Evolutionary conservation across 108 stramenopile genomes (phyloP), one percentile per base, ranked within the genome.

Genomic region (Cylindrotheca fusiformis): DNA sequence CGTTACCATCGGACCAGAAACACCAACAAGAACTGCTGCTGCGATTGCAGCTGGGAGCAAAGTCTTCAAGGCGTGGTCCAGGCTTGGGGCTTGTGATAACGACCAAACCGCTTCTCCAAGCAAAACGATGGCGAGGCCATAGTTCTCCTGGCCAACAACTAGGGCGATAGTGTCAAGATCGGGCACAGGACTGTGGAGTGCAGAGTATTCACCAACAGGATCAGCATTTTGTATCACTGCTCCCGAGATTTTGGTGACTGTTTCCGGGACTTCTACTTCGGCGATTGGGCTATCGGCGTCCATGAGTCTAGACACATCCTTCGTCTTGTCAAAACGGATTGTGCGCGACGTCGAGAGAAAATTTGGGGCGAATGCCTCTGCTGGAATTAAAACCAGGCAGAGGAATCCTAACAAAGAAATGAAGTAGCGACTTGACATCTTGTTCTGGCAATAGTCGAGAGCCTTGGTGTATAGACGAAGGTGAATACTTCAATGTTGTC

Each of bases 61-160:
- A 1, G 88, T 78, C 59, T 84, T 89, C 21, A 69, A 17, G 60
- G 80, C 86, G 67, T 91, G 75, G n/a, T 76, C 80, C 8, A 89
- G 36, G 5, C 73, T 70, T 0, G 90, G 93, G 21, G 88, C 78
- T 58, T 90, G 80, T 1, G 60, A 41, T 63, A 94, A 94, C 48
- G 90, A 87, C 84, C 86, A 94, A 3, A 91, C 5, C 5, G 84
- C 90, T 74, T 94, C 93, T 8, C 86, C 86, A 12, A 94, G 49
- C 2, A 72, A 76, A 0, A 94, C 93, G 32, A 88, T 55, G 20
- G 86, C 93, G 24, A 94, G 60, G 2, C 93, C 93, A 56, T 88
- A 88, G 52, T 82, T 94, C 72, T 94, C 93, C 68, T 94, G 93
- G 23, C 93, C 89, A 19, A 78, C 74, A 2, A 91, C 93, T n/a